Percentiles rank a stretch among this genome's conserved stretches.
Conservation (phyloP, 2,329 filamentous ascomycete genomes). For the Verticillium albo-atrum region DNA sequence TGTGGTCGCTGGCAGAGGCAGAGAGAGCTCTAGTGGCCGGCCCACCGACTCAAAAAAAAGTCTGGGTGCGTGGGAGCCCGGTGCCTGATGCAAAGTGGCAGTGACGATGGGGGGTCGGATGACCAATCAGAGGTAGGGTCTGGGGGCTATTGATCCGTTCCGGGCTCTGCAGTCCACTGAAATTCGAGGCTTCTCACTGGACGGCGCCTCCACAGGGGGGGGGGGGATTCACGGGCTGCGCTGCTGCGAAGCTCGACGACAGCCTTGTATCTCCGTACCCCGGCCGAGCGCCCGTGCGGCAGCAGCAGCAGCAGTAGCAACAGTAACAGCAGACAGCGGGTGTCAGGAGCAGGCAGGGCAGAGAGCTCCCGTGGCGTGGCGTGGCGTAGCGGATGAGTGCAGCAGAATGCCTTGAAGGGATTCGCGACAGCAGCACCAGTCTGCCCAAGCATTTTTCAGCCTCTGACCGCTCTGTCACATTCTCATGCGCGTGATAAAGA, state of each 20-base stretch:
- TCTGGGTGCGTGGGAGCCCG: slow-evolving; percentile 9
- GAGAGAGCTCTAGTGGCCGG: slow-evolving; percentile 7
- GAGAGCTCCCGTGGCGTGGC: no score
- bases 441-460: neutral
- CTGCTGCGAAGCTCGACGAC: neutral
- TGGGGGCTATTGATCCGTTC: slow-evolving; percentile 13
- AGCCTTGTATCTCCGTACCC: neutral
- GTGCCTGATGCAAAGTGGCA: neutral
- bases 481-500: neutral
- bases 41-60: slow-evolving; percentile 11
- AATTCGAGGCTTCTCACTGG: neutral
- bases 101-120: neutral
- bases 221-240: neutral
- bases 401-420: neutral
- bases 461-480: neutral
- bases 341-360: no score
- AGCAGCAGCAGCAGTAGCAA: no score
- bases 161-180: slow-evolving; percentile 1
- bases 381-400: no score
- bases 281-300: neutral
- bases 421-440: neutral
- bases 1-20: slow-evolving; percentile 1
- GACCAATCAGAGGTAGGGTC: slow-evolving; percentile 10
- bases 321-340: no score
- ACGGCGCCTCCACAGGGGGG: neutral